Conservation (phyloP, 1,139 yeast genomes). For the Meyerozyma guilliermondii region DNA sequence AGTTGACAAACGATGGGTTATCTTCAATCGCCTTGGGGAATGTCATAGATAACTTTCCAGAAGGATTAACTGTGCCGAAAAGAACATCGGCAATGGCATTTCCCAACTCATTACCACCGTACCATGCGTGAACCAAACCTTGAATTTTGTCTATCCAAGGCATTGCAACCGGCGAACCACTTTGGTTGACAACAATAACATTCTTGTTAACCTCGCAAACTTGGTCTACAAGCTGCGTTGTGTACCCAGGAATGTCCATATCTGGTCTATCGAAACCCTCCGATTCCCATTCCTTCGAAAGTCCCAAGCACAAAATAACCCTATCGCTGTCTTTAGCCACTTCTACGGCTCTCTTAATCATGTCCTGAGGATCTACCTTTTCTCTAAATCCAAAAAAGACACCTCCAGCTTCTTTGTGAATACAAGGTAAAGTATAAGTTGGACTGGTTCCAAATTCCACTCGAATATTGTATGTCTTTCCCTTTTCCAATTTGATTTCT, state of each 20-base stretch:
- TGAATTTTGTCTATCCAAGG: slow-evolving; percentile 49
- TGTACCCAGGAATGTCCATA: slow-evolving; percentile 42
- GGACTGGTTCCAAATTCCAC: slow-evolving; percentile 51
- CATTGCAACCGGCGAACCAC: slow-evolving; percentile 60
- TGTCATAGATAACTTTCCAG: slow-evolving; percentile 27
- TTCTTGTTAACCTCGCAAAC: slow-evolving; percentile 29
- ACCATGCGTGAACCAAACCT: slow-evolving; percentile 48
- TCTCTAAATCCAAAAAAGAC: slow-evolving; percentile 26
- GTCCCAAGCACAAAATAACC: slow-evolving; percentile 40
- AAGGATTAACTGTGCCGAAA: slow-evolving; percentile 15
- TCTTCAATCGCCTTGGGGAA: slow-evolving; percentile 42
- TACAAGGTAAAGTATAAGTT: slow-evolving; percentile 29
- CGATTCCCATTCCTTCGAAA: slow-evolving; percentile 44
- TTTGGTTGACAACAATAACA: slow-evolving; percentile 46
- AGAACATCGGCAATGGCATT: slow-evolving; percentile 24
- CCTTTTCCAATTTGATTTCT: slow-evolving; percentile 32
- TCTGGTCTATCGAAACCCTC: slow-evolving; percentile 44
- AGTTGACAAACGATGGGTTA: slow-evolving; percentile 42
- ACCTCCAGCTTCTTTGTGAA: slow-evolving; percentile 26
- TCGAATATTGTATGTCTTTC: slow-evolving; percentile 36
- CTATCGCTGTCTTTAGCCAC: slow-evolving; percentile 41
- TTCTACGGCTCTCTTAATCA: slow-evolving; percentile 34
- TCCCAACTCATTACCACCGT: slow-evolving; percentile 30
- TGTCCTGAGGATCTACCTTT: slow-evolving; percentile 19
- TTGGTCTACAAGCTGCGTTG: slow-evolving; percentile 42